Base-by-base conservation (phyloP, 169 alveolate species). In the Condylostoma magnum region DNA sequence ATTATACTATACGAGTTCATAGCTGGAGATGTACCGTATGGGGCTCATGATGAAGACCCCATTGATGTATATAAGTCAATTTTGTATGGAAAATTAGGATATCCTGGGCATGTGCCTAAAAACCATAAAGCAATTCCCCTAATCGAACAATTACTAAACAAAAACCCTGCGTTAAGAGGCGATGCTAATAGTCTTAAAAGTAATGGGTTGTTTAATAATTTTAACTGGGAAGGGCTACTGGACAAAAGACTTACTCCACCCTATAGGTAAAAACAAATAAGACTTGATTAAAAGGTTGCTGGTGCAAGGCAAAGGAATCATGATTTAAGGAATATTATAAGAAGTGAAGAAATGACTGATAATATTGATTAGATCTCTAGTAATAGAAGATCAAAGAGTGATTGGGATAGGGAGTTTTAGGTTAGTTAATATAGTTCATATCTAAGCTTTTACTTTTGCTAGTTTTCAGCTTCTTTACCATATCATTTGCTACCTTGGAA, bases 1-100 rank as follows among this genome's bases (percentile, higher is more conserved):
- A 77, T 86, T 31, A 83, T 91, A 48, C 74, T 93, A 1, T 90
- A 80, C 69, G 95, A 92, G 67, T 86, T 92, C 47, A 44, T 92
- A 56, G 80, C 90, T 48, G 94, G 94, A 2, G 74, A 53, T 51
- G 90, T 86, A 4, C 96, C 95, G 28, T 92, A 84, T 67, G 95
- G 92, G 22, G 83, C 73, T 57, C 87, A 67, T 28, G 90, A 74
- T 10, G 90, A 86, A 47, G 81, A 83, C 50, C 94, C 89, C 8
- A 79, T 69, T 65, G 72, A 76, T 66, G 82, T 82, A 34, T 84
- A 85, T 73, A 79, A 91, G 58, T 71, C 58, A 25, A 80, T 83
- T n/a, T 65, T 82, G 2, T 60, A 72, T 36, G 38, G 50, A 27
- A 71, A 73, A 53, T 50, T 82, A 5, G 47, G 55, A 18, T 77